Percentiles rank a stretch among this genome's conserved stretches.
These are phyloP conservation scores for Aspergillus carlsbadensis DNA, from an alignment of 495 filamentous ascomycete species.

Conservation along the genomic window DNA sequence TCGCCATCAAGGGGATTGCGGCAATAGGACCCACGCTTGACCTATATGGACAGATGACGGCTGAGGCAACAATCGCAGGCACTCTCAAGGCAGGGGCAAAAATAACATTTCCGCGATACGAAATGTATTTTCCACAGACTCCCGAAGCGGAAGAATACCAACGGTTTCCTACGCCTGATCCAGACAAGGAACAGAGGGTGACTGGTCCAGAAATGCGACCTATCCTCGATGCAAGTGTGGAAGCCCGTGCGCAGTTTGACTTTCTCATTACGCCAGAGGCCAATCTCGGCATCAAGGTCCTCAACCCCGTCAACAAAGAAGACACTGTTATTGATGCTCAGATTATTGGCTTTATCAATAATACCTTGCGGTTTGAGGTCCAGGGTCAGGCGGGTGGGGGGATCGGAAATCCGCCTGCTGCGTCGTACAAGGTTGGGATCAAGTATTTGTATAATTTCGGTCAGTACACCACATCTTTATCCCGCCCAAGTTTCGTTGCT, in stretches of 20 bases:
- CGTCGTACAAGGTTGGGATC: neutral
- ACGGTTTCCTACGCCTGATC: neutral
- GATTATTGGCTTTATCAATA: conserved; percentile 4
- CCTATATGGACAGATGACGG: conserved; percentile 21
- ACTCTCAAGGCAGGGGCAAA: conserved; percentile 13
- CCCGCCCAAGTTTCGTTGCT: too few relatives aligned
- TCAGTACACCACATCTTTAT: too few relatives aligned
- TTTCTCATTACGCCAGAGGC: conserved; percentile 7
- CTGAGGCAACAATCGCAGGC: neutral
- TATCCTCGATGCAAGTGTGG: neutral
- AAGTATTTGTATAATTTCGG: conserved; percentile 7
- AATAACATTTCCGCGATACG: conserved; percentile 16
- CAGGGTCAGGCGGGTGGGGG: neutral
- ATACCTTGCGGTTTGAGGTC: conserved; percentile 4
- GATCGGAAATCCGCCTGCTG: conserved; percentile 3
- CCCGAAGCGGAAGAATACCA: conserved; percentile 5
- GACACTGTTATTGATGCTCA: neutral
- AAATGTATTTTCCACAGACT: conserved; percentile 27
- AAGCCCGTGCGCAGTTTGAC: conserved; percentile 2
- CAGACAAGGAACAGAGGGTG: neutral
- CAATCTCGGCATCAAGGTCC: conserved; percentile 11
- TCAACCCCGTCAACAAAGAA: neutral
- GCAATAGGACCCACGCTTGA: conserved; percentile 33
- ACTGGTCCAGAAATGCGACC: neutral
- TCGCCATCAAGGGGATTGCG: conserved; percentile 35